Evolutionary conservation across 129 eudicot species (phyloP), one percentile per base, ranked within the genome.

Genomic region (Artemisia tridentata): DNA sequence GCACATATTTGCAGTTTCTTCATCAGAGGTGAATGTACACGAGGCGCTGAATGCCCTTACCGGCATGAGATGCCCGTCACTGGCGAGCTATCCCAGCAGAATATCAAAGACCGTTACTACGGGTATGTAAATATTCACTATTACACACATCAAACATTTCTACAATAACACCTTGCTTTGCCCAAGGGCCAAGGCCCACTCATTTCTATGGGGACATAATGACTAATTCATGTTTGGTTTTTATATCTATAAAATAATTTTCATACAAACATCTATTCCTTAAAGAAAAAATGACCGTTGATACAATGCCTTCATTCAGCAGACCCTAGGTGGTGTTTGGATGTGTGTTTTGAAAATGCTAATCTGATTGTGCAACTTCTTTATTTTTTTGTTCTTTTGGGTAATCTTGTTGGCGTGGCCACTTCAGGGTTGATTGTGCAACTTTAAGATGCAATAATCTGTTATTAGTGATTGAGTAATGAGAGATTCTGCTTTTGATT

Each of bases 31-130:
- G 95, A 95, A 73, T 95, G 99, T 73, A 95, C 96, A 5, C 84
- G 99, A 90, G 99, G 99, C 23, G 93, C 95, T 41, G 99, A 95
- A 83, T 95, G 99, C 75, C 97, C 99, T 65, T 95, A 90, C 78
- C 77, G 99, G 81, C 99, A 95, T 43, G 99, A 95, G 84, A 95
- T 95, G 99, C 99, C 99, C 9, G 97, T 80, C 14, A 85, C 88
- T 5, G 99, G 99, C 25, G 96, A 95, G 78, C 70, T 95, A 54
- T 90, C 97, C 5, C 97, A 95, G 62, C 99, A 90, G 64, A 95
- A 95, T 72, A 95, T 95, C 31, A 90, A 95, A 80, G 99, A 95
- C 60, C 97, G 99, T 84, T 95, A 95, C 54, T 90, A 95, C 38
- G 97, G 99, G 99, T 95, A 84, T 29, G 95, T 59, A 15, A 70